A percentile compares a stretch with the other conserved stretches of the same genome.
These are phyloP conservation scores for Naematelia encephala DNA, from an alignment of 768 basidiomycete species.

Conservation along the genomic window DNA sequence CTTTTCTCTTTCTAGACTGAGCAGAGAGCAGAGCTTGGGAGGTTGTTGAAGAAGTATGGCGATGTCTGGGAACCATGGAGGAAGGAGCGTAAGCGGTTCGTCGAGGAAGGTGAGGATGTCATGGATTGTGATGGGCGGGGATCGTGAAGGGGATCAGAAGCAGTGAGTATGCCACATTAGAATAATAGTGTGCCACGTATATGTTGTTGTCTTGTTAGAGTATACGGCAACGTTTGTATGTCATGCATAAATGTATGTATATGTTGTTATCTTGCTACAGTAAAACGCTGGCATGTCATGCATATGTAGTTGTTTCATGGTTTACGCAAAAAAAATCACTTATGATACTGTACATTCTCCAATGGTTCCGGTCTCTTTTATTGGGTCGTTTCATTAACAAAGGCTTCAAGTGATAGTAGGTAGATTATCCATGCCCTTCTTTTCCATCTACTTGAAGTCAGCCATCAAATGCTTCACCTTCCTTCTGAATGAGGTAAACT, in stretches of 20 bases:
- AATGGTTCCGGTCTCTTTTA: neutral
- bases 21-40: conserved; percentile 72
- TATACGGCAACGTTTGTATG: no score
- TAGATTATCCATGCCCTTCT: conserved; percentile 35
- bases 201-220: conserved; percentile 2
- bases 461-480: neutral
- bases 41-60: conserved; percentile 79
- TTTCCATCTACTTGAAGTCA: conserved; percentile 29
- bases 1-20: conserved; percentile 59
- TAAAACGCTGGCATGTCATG: neutral
- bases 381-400: neutral
- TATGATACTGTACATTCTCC: neutral
- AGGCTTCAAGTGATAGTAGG: conserved; percentile 32
- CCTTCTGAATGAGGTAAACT: neutral
- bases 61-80: conserved; percentile 81
- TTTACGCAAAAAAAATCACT: neutral
- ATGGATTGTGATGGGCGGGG: conserved; percentile 44
- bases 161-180: no score
- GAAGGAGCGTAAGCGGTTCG: conserved; percentile 58
- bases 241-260: neutral
- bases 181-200: neutral
- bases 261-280: no score
- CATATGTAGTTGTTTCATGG: neutral
- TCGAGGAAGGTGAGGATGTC: conserved; percentile 45
- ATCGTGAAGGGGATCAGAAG: no score